phyloP scores from a whole-genome alignment of 441 rosid species.

The Populus hybrid region DNA sequence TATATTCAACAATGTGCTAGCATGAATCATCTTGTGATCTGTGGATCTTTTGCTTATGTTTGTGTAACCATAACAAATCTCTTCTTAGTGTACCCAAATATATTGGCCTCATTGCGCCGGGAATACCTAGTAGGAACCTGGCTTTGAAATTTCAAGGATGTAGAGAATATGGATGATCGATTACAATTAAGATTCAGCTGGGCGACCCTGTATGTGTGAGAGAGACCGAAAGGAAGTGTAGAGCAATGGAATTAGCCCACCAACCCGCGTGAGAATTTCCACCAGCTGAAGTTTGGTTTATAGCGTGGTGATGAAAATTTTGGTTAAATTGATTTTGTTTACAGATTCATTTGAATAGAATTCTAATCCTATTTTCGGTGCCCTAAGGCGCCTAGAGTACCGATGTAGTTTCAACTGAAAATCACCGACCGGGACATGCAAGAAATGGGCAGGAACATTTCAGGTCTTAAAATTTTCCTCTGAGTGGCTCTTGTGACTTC shows the following conservation, averaged over 20 bases:
- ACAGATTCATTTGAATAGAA: background rate
- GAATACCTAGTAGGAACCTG: background rate
- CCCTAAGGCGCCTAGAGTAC: background rate
- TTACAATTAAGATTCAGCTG: background rate
- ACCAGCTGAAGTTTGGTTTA: background rate
- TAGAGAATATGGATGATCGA: no score
- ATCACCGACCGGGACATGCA: background rate
- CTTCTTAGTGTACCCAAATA: background rate
- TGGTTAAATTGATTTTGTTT: background rate
- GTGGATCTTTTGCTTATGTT: background rate
- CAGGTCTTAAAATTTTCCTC: no score
- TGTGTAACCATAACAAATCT: background rate
- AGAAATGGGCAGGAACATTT: no score
- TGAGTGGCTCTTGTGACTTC: no score
- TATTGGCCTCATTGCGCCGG: background rate
- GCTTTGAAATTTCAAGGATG: background rate
- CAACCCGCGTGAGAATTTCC: background rate
- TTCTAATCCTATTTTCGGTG: background rate
- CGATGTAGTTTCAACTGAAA: background rate
- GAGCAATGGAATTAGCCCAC: background rate
- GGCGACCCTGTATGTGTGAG: background rate
- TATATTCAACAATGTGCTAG: background rate
- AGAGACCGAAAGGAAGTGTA: background rate
- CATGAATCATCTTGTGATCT: background rate
- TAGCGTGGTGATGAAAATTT: background rate